Base-by-base conservation (phyloP, 2,329 filamentous ascomycete species). In the Pseudocercospora macadamiae region DNA sequence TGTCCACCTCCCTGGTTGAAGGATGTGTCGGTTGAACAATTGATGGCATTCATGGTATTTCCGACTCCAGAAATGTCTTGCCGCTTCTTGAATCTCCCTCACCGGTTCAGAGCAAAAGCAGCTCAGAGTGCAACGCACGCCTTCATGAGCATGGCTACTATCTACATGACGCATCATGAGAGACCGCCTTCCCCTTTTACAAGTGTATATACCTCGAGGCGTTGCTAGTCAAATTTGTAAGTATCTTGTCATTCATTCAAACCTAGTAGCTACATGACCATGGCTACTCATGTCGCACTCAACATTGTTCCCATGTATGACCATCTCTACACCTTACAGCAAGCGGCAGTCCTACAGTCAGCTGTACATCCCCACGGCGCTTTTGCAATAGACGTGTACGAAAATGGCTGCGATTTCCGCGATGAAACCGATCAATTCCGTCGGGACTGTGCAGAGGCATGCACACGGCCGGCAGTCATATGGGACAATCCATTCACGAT, bases 401-500 rank as follows among this genome's bases (percentile, higher is more conserved):
- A 32, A 18, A 48, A 28, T 30, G 42, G 53, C 4, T 55, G 53
- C 53, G 42, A 48, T 42, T 55, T 47, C 30, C 39, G 23, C 42
- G 37, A 45, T 9, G 21, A 48, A 12, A 16, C 30, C 25, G 16
- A 36, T 23, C 2, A 21, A 4, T 19, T 8, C 18, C 26, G 25
- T 25, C 47, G 26, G 5, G 48, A 55, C 7, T 55, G 53, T 39
- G 34, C 53, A 3, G 26, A 48, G 8, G 53, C 44, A 9, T 55
- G 53, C 10, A 34, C 18, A 3, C 25, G 28, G 10, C 53, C 53
- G 12, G 16, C 25, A 6, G 21, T 42, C 2, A 28, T 55, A 26
- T 55, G 39, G 53, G 30, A 26, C 18, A 36, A 32, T 26, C 39
- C 44, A 23, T 47, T 45, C 14, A 60, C 57, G 7, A 28, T 60